These are phyloP conservation scores for Coemansia umbellata DNA, from an alignment of 192 early-diverging fungal genomes.

Conservation along the genomic window DNA sequence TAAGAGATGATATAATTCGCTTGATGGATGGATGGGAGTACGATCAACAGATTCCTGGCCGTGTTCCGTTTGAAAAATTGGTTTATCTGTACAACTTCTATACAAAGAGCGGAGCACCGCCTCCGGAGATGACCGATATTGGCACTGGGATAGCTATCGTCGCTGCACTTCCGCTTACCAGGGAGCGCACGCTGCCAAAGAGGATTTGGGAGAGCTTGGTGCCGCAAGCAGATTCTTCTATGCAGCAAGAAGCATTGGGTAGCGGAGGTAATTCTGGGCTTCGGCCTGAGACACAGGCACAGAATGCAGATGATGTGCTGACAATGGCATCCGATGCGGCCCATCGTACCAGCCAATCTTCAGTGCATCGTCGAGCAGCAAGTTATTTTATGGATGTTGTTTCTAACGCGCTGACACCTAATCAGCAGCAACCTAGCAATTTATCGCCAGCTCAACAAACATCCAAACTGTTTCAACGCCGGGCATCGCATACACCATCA, in stretches of 20 bases:
- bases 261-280: background rate
- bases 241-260: background rate
- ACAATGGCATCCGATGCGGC: background rate
- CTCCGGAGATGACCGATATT: conserved; percentile 37
- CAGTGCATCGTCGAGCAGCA: conserved; percentile 10
- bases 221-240: background rate
- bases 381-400: conserved; percentile 11
- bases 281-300: background rate
- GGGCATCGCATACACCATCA: conserved; percentile 22
- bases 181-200: conserved; percentile 25
- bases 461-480: conserved; percentile 5
- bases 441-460: conserved; percentile 1
- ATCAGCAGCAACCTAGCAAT: background rate
- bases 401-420: background rate
- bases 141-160: conserved; percentile 37
- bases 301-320: background rate
- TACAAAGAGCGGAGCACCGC: conserved; percentile 11
- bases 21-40: conserved; percentile 45
- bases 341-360: conserved; percentile 1
- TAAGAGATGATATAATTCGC: conserved; percentile 23
- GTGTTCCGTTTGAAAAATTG: conserved; percentile 33
- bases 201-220: conserved; percentile 19
- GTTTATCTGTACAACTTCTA: conserved; percentile 47
- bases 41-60: conserved; percentile 29
- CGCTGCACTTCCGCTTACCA: conserved; percentile 29